These are phyloP conservation scores for Wickerhamomyces hampshirensis DNA, from an alignment of 805 yeast species.

Conservation along the genomic window DNA sequence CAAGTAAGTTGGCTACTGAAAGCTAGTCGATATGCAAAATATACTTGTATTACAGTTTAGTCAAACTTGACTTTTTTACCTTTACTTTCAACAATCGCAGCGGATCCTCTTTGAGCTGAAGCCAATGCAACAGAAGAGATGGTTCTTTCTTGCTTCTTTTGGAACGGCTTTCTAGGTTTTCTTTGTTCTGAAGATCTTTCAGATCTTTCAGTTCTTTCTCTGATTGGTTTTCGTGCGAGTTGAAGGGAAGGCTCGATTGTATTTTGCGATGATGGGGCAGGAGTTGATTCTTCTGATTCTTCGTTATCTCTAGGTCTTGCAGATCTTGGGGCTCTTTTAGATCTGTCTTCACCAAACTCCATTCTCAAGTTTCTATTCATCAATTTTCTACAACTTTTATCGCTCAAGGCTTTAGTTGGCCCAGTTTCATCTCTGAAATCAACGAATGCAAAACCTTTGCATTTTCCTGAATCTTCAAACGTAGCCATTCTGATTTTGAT, in stretches of 20 bases:
- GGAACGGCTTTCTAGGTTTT: constrained; percentile 8
- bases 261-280: not conserved
- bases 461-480: constrained; percentile 93
- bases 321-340: constrained; percentile 47
- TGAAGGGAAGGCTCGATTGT: constrained; percentile 5
- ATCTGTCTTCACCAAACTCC: constrained; percentile 94
- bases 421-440: constrained; percentile 80
- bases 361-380: constrained; percentile 74
- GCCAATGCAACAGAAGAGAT: constrained; percentile 86
- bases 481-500: constrained; percentile 89
- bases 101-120: constrained; percentile 81
- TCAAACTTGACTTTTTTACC: constrained; percentile 67
- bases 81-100: constrained; percentile 82
- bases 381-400: constrained; percentile 58
- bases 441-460: constrained; percentile 93
- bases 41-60: too few relatives aligned
- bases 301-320: constrained; percentile 21
- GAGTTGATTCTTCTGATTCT: constrained; percentile 16
- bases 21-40: too few relatives aligned
- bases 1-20: too few relatives aligned
- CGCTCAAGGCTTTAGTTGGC: constrained; percentile 77
- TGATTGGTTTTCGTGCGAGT: constrained; percentile 19
- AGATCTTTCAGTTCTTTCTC: constrained; percentile 17
- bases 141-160: constrained; percentile 16
- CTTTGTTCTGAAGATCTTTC: constrained; percentile 4